A percentile compares a stretch with the other conserved stretches of the same genome.
These are phyloP conservation scores for Metschnikowia borealis DNA, from an alignment of 805 yeast species.

Conservation along the genomic window DNA sequence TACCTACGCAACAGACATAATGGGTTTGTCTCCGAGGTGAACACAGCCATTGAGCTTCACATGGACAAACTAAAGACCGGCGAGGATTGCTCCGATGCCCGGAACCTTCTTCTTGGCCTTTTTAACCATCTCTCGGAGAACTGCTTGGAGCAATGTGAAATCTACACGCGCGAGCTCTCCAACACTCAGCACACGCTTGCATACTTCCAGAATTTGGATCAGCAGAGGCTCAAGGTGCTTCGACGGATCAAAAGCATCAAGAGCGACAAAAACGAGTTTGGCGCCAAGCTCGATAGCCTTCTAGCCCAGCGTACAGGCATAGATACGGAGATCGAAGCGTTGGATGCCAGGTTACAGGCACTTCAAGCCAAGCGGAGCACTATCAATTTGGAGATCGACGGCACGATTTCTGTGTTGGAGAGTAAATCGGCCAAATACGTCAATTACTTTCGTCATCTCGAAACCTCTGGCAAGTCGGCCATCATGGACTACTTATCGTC, in stretches of 20 bases:
- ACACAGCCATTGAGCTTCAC: slow-evolving; percentile 7
- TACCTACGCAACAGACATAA: slow-evolving; percentile 6
- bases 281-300: slow-evolving; percentile 37
- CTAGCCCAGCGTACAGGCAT: slow-evolving; percentile 28
- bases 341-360: slow-evolving; percentile 32
- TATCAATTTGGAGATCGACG: slow-evolving; percentile 37
- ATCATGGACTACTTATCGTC: slow-evolving; percentile 23
- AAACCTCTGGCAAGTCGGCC: slow-evolving; percentile 33
- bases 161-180: slow-evolving; percentile 37
- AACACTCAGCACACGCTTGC: slow-evolving; percentile 23
- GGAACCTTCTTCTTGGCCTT: slow-evolving; percentile 2
- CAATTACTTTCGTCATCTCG: slow-evolving; percentile 38
- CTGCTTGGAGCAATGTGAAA: slow-evolving; percentile 43
- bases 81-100: slow-evolving; percentile 8
- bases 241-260: slow-evolving; percentile 36
- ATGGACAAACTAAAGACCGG: slow-evolving; percentile 6
- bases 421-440: slow-evolving; percentile 44
- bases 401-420: slow-evolving; percentile 48
- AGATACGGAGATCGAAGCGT: slow-evolving; percentile 34
- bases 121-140: slow-evolving; percentile 34
- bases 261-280: slow-evolving; percentile 39
- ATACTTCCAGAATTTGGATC: slow-evolving; percentile 40
- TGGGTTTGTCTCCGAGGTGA: slow-evolving; percentile 3
- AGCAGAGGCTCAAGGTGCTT: slow-evolving; percentile 30
- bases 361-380: slow-evolving; percentile 33